phyloP scores from a whole-genome alignment of 148 eudicot species.

The Pouteria glomerata region DNA sequence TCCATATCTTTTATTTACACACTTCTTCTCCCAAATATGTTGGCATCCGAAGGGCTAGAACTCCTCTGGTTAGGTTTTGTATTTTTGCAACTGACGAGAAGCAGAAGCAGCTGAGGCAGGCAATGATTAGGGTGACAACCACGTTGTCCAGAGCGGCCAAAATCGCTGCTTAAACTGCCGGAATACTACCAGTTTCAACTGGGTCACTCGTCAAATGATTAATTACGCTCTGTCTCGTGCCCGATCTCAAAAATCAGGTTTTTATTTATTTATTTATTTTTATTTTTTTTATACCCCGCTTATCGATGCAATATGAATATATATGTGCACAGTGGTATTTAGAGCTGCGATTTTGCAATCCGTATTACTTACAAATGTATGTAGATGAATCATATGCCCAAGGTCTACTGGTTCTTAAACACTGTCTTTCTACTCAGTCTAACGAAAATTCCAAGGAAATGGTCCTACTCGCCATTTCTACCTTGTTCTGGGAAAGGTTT shows the following conservation, averaged over 20 bases:
- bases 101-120: too few relatives aligned
- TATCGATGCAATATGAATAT: neutral
- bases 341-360: neutral
- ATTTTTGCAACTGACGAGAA: too few relatives aligned
- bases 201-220: slow-evolving; percentile 74
- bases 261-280: too few relatives aligned
- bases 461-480: slow-evolving; percentile 74
- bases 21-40: too few relatives aligned
- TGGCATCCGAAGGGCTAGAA: too few relatives aligned
- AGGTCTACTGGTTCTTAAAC: slow-evolving; percentile 73
- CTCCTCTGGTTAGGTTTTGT: too few relatives aligned
- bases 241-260: slow-evolving; percentile 70
- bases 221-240: slow-evolving; percentile 68
- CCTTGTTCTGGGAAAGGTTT: slow-evolving; percentile 69
- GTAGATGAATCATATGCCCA: slow-evolving; percentile 74
- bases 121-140: slow-evolving; percentile 20
- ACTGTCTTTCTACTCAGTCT: slow-evolving; percentile 62
- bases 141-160: slow-evolving; percentile 13
- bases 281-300: too few relatives aligned
- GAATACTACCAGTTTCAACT: slow-evolving; percentile 26
- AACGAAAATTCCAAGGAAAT: slow-evolving; percentile 63
- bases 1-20: too few relatives aligned
- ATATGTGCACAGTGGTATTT: neutral
- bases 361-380: neutral
- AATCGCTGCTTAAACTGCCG: neutral